Conservation (phyloP, 106 monocot genomes). For the Iris macrosiphon region DNA sequence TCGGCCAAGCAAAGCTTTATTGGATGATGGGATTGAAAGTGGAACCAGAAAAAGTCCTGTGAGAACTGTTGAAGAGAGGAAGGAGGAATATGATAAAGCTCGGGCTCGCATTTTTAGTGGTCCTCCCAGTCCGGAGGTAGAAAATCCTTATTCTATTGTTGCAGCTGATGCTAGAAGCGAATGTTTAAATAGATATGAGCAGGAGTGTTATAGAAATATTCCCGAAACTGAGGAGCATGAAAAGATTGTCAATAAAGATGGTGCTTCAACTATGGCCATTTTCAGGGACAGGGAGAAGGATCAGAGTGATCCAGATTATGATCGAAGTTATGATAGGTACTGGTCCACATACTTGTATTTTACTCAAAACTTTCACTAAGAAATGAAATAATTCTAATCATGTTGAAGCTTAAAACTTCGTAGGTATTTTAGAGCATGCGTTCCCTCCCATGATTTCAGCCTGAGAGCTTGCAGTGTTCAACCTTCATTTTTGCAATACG, state of each 20-base stretch:
- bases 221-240: constrained; percentile 24
- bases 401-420: constrained; percentile 3
- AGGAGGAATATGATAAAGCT: constrained; percentile 78
- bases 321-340: constrained; percentile 80
- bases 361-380: neutral
- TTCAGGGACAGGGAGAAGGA: constrained; percentile 86
- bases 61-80: constrained; percentile 76
- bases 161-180: constrained; percentile 18
- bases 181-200: constrained; percentile 21
- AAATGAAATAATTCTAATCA: neutral
- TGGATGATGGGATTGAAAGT: constrained; percentile 18
- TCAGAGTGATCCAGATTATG: constrained; percentile 79
- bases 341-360: no score
- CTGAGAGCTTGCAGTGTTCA: constrained; percentile 34
- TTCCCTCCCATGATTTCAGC: constrained; percentile 28
- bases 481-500: constrained; percentile 46
- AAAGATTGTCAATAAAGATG: constrained; percentile 26
- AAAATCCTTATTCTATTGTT: neutral
- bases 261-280: constrained; percentile 49
- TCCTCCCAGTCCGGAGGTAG: constrained; percentile 22
- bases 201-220: neutral
- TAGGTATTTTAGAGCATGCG: constrained; percentile 51
- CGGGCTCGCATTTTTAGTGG: constrained; percentile 68
- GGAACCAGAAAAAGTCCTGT: constrained; percentile 17
- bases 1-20: constrained; percentile 36